Conservation (phyloP, 768 basidiomycete genomes). For the Tubosaeta brunneosetosa region DNA sequence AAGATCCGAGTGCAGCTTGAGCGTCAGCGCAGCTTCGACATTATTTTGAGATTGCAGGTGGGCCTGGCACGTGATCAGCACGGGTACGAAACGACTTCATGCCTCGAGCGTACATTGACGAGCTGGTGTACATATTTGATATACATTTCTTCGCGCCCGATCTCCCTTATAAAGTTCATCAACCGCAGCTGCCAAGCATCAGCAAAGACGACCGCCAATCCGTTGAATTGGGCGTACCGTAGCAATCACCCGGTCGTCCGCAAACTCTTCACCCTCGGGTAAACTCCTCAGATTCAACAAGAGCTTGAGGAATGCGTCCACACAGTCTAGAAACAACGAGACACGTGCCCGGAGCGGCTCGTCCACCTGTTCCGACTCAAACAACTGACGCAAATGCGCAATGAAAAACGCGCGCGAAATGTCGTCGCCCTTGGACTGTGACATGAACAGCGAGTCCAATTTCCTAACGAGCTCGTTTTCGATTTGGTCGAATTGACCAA, state of each 20-base stretch:
- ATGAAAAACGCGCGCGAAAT: slow-evolving; percentile 93
- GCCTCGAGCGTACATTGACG: slow-evolving; percentile 62
- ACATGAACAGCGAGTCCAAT: slow-evolving; percentile 89
- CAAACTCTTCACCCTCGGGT: slow-evolving; percentile 90
- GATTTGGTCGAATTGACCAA: slow-evolving; percentile 81
- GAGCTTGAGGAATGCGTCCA: slow-evolving; percentile 90
- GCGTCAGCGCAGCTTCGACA: slow-evolving; percentile 87
- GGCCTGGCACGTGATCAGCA: slow-evolving; percentile 48
- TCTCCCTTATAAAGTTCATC: slow-evolving; percentile 91
- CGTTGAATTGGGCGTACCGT: slow-evolving; percentile 47
- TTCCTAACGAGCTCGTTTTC: slow-evolving; percentile 91
- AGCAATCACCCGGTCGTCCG: slow-evolving; percentile 91
- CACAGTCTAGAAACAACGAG: slow-evolving; percentile 77
- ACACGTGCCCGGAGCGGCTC: slow-evolving; percentile 74
- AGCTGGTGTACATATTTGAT: slow-evolving; percentile 96
- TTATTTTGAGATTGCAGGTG: slow-evolving; percentile 87
- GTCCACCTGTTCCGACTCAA: slow-evolving; percentile 79
- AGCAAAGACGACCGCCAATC: slow-evolving; percentile 1
- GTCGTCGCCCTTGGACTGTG: slow-evolving; percentile 85
- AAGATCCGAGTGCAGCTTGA: slow-evolving; percentile 91
- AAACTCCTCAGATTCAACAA: slow-evolving; percentile 82
- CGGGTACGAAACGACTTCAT: neutral
- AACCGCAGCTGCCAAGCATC: slow-evolving; percentile 58
- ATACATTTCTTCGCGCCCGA: slow-evolving; percentile 90
- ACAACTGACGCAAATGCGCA: slow-evolving; percentile 82